phyloP scores from a whole-genome alignment of 768 basidiomycete species.

The Crassisporium funariophilum region DNA sequence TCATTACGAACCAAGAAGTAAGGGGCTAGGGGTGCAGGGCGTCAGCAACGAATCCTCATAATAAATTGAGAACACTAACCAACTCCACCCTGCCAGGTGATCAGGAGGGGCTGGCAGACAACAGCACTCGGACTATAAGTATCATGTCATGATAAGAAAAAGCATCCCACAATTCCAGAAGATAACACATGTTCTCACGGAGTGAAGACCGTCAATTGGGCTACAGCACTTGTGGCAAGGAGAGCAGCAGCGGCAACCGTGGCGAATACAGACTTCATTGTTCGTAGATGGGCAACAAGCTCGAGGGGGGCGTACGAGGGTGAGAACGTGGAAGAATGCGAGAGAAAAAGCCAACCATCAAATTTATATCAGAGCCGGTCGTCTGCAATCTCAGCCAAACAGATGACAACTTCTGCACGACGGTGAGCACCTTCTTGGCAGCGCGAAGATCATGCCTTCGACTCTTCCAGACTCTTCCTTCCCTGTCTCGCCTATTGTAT shows the following conservation, averaged over 20 bases:
- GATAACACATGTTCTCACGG: slow-evolving; percentile 65
- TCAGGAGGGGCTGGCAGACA: slow-evolving; percentile 57
- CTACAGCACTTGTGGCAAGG: slow-evolving; percentile 43
- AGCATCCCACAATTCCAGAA: neutral
- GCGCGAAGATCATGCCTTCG: too few species aligned
- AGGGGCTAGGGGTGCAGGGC: slow-evolving; percentile 45
- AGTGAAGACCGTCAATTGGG: slow-evolving; percentile 64
- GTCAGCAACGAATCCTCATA: slow-evolving; percentile 11
- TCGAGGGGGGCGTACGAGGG: slow-evolving; percentile 23
- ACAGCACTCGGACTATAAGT: slow-evolving; percentile 45
- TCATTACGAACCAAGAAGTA: slow-evolving; percentile 60
- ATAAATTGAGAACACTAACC: slow-evolving; percentile 40
- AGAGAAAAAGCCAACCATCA: slow-evolving; percentile 22
- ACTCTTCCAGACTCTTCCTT: too few species aligned
- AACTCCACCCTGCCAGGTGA: slow-evolving; percentile 60
- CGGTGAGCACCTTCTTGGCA: too few species aligned
- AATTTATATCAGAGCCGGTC: slow-evolving; percentile 25
- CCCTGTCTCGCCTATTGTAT: too few species aligned
- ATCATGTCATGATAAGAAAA: slow-evolving; percentile 13
- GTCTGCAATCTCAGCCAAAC: slow-evolving; percentile 28
- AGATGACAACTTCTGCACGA: neutral
- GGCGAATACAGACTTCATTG: slow-evolving; percentile 52
- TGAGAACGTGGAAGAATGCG: slow-evolving; percentile 23
- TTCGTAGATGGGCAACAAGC: slow-evolving; percentile 26
- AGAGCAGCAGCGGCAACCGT: slow-evolving; percentile 42